Evolutionary conservation across 2,329 filamentous ascomycete genomes (phyloP).

Genomic region (Fusarium sp.): DNA sequence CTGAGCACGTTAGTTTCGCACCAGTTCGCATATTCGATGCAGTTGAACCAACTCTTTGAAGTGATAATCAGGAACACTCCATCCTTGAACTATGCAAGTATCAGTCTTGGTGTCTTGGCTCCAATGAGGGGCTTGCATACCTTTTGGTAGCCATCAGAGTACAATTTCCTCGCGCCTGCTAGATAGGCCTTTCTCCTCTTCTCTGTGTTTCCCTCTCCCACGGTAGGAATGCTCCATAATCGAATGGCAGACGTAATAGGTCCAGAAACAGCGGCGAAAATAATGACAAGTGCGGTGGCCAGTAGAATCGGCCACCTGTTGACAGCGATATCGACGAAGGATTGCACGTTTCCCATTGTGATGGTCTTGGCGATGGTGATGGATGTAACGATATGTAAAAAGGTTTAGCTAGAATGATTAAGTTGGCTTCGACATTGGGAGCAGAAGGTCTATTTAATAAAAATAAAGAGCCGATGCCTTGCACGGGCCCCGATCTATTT

Average conservation of each 20-base stretch:
- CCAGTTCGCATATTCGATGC: accelerated
- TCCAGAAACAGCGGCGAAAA: neutral
- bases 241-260: accelerated
- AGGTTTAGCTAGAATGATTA: too few species aligned
- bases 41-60: slow-evolving; percentile 17
- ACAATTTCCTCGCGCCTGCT: slow-evolving; percentile 21
- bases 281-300: neutral
- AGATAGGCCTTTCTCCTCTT: slow-evolving; percentile 37
- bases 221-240: slow-evolving; percentile 21
- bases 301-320: slow-evolving; percentile 17
- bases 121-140: accelerated
- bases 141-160: slow-evolving; percentile 31
- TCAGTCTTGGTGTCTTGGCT: neutral
- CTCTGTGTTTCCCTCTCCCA: slow-evolving; percentile 25
- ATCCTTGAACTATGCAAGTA: slow-evolving; percentile 19
- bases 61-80: slow-evolving; percentile 36
- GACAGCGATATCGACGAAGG: neutral
- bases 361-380: neutral
- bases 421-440: neutral
- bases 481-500: neutral
- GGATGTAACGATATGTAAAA: too few species aligned
- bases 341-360: slow-evolving; percentile 19
- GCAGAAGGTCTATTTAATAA: neutral
- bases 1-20: slow-evolving; percentile 13
- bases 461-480: neutral